Base-by-base conservation (phyloP, 345 rosid genomes). In the Hibiscus mutabilis region DNA sequence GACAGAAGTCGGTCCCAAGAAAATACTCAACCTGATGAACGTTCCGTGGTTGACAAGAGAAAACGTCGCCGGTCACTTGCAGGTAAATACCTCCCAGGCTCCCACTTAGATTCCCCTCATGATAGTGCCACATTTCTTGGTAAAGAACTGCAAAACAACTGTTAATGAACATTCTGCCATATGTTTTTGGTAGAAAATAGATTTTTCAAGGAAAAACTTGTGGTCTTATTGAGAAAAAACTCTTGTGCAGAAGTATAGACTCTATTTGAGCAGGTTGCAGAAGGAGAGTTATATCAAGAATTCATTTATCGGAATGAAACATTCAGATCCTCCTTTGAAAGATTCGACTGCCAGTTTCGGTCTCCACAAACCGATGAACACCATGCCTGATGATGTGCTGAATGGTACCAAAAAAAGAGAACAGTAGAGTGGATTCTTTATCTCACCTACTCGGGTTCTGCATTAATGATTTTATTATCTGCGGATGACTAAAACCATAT, bases 1-100 rank as follows among this genome's bases (percentile, higher is more conserved):
- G 86, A 82, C 89, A 94, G 98, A 88, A 82, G 97, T 91, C 73
- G 98, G 98, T 73, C 98, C 97, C 12, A 94, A 91, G 86, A 91
- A 88, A 84, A 94, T 94, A 70, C 88, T 94, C 19, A 96, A 94
- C 75, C 81, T 91, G 89, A 94, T 94, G 98, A 90, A 91, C 73
- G 95, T 94, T 46, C 91, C 93, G 13, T 87, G 98, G 97, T 66
- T 94, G 84, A 90, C 95, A 4, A 85, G 98, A 66, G 98, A 94
- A 84, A 94, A 91, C 66, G 96, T 94, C 55, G 98, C 98, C 21
- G 91, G 97, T 83, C 98, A 91, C 73, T 86, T 94, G 61, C 98
- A 94, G 91, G 98, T 94, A 83, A 57, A 71, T 52, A 57, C 60
- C 60, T n/a, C n/a, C n/a, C n/a, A n/a, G n/a, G n/a, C n/a, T n/a